Conservation (phyloP, 768 basidiomycete species). For the Neoboletus subvelutipes region DNA sequence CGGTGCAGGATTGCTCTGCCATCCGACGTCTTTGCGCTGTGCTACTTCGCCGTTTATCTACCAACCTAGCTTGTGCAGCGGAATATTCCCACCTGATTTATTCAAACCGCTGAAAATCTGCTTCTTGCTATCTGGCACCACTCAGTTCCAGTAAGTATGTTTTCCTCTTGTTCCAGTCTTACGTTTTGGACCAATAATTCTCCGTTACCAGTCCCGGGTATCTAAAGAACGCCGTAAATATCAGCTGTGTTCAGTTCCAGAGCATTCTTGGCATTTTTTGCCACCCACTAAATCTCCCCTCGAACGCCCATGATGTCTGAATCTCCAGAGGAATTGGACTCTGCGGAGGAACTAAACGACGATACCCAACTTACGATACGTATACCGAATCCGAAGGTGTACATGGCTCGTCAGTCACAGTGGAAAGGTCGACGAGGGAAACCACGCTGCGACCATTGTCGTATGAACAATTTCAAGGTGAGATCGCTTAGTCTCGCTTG, state of each 20-base stretch:
- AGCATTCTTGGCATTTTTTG: slow-evolving; percentile 18
- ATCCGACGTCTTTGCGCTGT: slow-evolving; percentile 21
- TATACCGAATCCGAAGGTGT: slow-evolving; percentile 66
- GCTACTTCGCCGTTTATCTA: slow-evolving; percentile 9
- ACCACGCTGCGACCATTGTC: slow-evolving; percentile 73
- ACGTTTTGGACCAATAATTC: slow-evolving; percentile 9
- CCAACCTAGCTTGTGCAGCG: slow-evolving; percentile 2
- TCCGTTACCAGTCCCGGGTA: slow-evolving; percentile 6
- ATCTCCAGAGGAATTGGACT: slow-evolving; percentile 39
- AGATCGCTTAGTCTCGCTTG: slow-evolving; percentile 24
- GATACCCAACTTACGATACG: slow-evolving; percentile 59
- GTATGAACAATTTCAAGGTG: slow-evolving; percentile 70
- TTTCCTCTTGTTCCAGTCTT: slow-evolving; percentile 5
- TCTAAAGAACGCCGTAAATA: slow-evolving; percentile 9
- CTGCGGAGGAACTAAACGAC: slow-evolving; percentile 41
- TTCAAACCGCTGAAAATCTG: slow-evolving; percentile 11
- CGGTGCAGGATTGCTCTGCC: slow-evolving; percentile 28
- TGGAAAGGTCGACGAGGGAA: slow-evolving; percentile 77
- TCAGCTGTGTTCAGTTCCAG: slow-evolving; percentile 1
- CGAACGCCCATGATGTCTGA: slow-evolving; percentile 32
- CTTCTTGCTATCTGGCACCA: slow-evolving; percentile 2
- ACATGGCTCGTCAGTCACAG: slow-evolving; percentile 66
- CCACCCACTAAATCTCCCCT: slow-evolving; percentile 7
- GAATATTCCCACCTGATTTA: slow-evolving; percentile 13
- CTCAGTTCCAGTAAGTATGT: slow-evolving; percentile 17